Evolutionary conservation across 1,284 basidiomycete species (phyloP), one percentile per base, ranked within the genome.

Genomic region (Exsudoporus floridanus): DNA sequence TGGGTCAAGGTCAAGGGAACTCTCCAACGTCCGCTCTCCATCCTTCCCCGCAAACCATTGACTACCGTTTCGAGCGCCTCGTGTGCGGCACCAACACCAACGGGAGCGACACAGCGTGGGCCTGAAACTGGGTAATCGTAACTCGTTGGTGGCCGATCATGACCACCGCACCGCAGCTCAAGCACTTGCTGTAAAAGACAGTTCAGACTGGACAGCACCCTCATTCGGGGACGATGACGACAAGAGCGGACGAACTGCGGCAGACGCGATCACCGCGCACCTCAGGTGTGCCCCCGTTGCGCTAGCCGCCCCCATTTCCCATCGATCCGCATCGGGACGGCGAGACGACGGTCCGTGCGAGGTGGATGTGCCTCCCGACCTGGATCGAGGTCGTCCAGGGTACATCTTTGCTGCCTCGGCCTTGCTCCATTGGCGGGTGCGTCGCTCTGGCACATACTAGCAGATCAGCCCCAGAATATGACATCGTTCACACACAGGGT

Each of bases 371-470:
- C 2, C 14, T 14, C 45, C 25, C 13, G 38, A 40, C 18, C 10
- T 19, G 14, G 19, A 46, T 30, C 25, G 25, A 5, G 27, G 27
- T 14, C 25, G 34, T 16, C 25, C 25, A 42, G 5, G 18, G 8
- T 16, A 46, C 28, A 18, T 40, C 46, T n/a, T n/a, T n/a, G n/a
- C 8, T 27, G 28, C 30, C 16, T 7, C 37, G 12, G 42, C 6
- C 56, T 83, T 84, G 65, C 81, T 83, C n/a, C 83, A 81, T 1
- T 82, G 83, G 12, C 83, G 77, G 51, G 82, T 77, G 33, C 81
- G 73, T 3, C 81, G 79, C 67, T 87, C 83, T 38, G 81, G 77
- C 1, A 83, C 81, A 60, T 84, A 84, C 37, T 79, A 74, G 62
- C 82, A 84, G 2, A 69, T 60, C 43, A 83, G 69, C 0, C 80